phyloP scores from a whole-genome alignment of 139 green algal species.

The Pycnococcus provasolii region DNA sequence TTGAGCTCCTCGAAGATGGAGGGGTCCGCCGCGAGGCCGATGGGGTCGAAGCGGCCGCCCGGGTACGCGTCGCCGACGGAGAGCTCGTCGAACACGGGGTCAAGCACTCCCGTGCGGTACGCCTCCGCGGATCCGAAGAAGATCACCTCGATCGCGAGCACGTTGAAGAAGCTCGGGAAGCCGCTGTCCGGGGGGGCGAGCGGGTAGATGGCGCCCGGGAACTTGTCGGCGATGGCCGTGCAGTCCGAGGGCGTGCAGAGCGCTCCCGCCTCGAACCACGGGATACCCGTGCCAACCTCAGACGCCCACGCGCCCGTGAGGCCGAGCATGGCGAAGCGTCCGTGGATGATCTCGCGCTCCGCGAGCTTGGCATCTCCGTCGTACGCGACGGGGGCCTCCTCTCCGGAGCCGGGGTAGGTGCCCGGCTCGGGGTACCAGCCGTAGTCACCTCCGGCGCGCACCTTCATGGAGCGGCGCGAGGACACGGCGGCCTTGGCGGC shows the following conservation, averaged over 20 bases:
- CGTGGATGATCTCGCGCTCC: conserved; percentile 37
- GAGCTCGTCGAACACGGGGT: not conserved
- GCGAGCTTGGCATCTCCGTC: not conserved
- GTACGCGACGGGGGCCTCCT: not conserved
- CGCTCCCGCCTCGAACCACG: conserved; percentile 11
- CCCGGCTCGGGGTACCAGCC: not conserved
- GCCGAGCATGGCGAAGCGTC: conserved; percentile 37
- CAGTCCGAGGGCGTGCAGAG: conserved; percentile 4
- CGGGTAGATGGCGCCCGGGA: not conserved
- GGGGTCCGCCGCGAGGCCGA: conserved; percentile 82
- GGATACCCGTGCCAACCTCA: conserved; percentile 28
- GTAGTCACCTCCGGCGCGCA: too few species aligned
- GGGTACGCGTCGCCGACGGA: conserved; percentile 3
- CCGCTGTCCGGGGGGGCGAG: conserved; percentile 20
- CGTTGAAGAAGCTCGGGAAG: conserved; percentile 22
- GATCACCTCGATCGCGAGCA: conserved; percentile 33
- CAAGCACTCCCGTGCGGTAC: conserved; percentile 32
- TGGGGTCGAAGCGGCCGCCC: conserved; percentile 63
- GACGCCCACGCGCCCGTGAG: conserved; percentile 26
- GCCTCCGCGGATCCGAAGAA: conserved; percentile 32
- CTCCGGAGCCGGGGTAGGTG: conserved; percentile 4
- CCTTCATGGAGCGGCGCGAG: too few species aligned
- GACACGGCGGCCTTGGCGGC: too few species aligned
- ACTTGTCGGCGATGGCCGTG: not conserved
- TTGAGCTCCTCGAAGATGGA: conserved; percentile 76